These are phyloP conservation scores for Oemleria cerasiformis DNA, from an alignment of 306 rosid species.

Conservation along the genomic window DNA sequence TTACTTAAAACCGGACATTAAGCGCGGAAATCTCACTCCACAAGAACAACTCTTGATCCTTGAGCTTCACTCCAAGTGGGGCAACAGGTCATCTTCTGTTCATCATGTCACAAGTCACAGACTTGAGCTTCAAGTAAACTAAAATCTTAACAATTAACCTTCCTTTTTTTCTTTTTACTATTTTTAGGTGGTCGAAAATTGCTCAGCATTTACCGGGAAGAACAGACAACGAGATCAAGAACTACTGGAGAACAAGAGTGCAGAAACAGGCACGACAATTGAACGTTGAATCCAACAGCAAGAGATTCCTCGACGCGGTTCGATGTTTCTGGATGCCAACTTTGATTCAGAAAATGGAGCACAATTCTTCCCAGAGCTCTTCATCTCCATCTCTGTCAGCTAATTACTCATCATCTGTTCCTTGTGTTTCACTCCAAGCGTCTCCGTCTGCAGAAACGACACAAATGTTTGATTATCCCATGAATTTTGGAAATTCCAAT, in stretches of 20 bases:
- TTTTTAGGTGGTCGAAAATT: constrained; percentile 79
- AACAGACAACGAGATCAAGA: constrained; percentile 93
- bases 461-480: constrained; percentile 25
- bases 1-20: constrained; percentile 90
- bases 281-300: constrained; percentile 72
- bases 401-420: constrained; percentile 1
- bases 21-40: constrained; percentile 88
- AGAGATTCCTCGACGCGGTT: constrained; percentile 69
- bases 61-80: constrained; percentile 93
- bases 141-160: neutral
- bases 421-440: constrained; percentile 30
- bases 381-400: constrained; percentile 17
- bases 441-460: constrained; percentile 25
- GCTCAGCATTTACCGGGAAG: constrained; percentile 90
- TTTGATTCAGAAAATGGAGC: constrained; percentile 65
- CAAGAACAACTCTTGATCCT: constrained; percentile 90
- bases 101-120: neutral
- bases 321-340: constrained; percentile 83
- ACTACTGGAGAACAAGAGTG: constrained; percentile 90
- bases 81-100: constrained; percentile 57
- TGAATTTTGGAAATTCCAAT: constrained; percentile 8
- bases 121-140: neutral
- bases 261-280: constrained; percentile 90
- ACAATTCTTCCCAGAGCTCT: constrained; percentile 39
- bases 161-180: neutral